Conservation (phyloP, 805 yeast species). For the Candida golubevii region DNA sequence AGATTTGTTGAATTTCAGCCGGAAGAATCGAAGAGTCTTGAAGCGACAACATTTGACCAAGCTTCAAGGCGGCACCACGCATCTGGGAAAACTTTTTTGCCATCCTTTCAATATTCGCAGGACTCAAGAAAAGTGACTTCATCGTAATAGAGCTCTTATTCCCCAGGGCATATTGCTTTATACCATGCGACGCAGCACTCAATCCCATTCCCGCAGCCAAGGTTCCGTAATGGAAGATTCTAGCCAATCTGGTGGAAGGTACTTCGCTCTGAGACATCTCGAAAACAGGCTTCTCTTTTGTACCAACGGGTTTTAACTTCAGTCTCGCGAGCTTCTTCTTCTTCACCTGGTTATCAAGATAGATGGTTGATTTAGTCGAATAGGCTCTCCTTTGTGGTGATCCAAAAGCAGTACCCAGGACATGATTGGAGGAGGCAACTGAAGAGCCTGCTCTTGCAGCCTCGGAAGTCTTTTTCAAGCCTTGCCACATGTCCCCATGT, state of each 20-base stretch:
- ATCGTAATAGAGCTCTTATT: slow-evolving; percentile 42
- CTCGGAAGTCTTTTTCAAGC: slow-evolving; percentile 7
- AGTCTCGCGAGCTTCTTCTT: slow-evolving; percentile 9
- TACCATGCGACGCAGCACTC: slow-evolving; percentile 75
- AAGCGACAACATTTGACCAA: slow-evolving; percentile 95
- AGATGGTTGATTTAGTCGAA: slow-evolving; percentile 11
- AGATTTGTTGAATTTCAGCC: slow-evolving; percentile 72
- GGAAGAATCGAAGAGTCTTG: slow-evolving; percentile 88
- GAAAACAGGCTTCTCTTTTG: slow-evolving; percentile 24
- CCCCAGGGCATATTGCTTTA: slow-evolving; percentile 62
- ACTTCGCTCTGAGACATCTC: slow-evolving; percentile 64
- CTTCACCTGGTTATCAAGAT: slow-evolving; percentile 10
- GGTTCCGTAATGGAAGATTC: slow-evolving; percentile 89
- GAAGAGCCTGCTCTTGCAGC: slow-evolving; percentile 4
- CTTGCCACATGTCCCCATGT: slow-evolving; percentile 23
- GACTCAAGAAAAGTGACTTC: slow-evolving; percentile 63
- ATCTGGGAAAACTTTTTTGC: slow-evolving; percentile 84
- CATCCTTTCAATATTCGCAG: slow-evolving; percentile 80
- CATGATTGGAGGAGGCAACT: not conserved
- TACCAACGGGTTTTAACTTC: slow-evolving; percentile 17
- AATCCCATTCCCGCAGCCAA: slow-evolving; percentile 89
- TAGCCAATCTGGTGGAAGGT: slow-evolving; percentile 81
- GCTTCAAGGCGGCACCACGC: slow-evolving; percentile 98
- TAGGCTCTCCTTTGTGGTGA: slow-evolving; percentile 5
- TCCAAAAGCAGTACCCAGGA: not conserved